Evolutionary conservation across 129 eudicot species (phyloP).

Genomic region (Pittosporum tobira): DNA sequence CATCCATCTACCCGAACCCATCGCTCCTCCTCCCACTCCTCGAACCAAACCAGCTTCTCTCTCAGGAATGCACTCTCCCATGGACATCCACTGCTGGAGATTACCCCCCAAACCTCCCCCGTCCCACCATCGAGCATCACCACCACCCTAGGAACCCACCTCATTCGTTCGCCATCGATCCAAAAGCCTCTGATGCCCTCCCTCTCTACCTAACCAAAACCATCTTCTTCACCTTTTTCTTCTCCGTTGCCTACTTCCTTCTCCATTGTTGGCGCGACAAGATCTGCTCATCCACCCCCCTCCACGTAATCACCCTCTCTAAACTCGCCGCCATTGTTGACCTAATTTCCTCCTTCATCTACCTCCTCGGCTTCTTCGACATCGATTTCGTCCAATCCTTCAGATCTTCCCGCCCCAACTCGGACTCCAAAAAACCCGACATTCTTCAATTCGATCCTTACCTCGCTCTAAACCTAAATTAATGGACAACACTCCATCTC

Average conservation of each 20-base stretch:
- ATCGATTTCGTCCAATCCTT: slow-evolving; percentile 11
- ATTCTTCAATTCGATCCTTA: background rate
- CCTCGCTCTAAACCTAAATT: background rate
- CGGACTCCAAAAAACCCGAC: background rate
- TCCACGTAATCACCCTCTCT: slow-evolving; percentile 10
- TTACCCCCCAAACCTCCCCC: no score
- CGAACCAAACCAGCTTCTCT: no score
- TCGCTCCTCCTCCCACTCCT: no score
- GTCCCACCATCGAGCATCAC: no score
- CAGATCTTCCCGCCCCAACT: background rate
- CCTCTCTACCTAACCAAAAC: slow-evolving; percentile 15
- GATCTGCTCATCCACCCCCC: slow-evolving; percentile 18
- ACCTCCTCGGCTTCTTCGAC: no score
- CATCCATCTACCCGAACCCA: no score
- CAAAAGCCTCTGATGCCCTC: slow-evolving; percentile 5
- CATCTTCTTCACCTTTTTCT: slow-evolving; percentile 19
- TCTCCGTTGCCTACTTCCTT: slow-evolving; percentile 20
- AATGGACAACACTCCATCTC: background rate
- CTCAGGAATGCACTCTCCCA: no score
- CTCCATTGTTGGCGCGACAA: slow-evolving; percentile 20
- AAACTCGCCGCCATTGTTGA: slow-evolving; percentile 15
- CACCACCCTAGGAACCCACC: no score
- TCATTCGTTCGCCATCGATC: no score
- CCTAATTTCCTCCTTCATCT: slow-evolving; percentile 20
- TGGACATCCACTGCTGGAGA: no score